These are phyloP conservation scores for Adansonia rubrostipa DNA, from an alignment of 441 rosid species.

Conservation along the genomic window DNA sequence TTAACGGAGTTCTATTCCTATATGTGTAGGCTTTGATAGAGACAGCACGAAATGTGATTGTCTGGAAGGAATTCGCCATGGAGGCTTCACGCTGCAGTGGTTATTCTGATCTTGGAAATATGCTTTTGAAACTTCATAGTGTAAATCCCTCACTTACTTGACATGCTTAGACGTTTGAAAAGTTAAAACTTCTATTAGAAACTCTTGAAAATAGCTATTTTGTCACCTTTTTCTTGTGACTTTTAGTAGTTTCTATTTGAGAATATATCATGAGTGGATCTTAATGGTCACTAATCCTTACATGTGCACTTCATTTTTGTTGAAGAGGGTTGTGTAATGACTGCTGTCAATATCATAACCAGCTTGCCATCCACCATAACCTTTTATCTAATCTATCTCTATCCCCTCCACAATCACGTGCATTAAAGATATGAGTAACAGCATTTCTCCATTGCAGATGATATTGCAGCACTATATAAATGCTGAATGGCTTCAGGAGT, in stretches of 20 bases:
- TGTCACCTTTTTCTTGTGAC: not conserved
- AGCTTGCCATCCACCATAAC: not conserved
- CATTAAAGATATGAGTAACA: slow-evolving; percentile 25
- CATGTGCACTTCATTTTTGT: slow-evolving; percentile 7
- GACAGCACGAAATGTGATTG: slow-evolving; percentile 68
- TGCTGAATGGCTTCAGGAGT: slow-evolving; percentile 68
- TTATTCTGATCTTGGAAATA: slow-evolving; percentile 85
- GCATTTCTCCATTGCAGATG: slow-evolving; percentile 61
- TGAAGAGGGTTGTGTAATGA: not conserved
- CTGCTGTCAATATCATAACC: not conserved
- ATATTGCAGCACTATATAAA: slow-evolving; percentile 65
- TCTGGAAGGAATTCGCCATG: slow-evolving; percentile 95
- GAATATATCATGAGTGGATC: not conserved
- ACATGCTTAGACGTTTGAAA: slow-evolving; percentile 3
- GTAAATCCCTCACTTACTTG: slow-evolving; percentile 48
- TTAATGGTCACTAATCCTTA: not conserved
- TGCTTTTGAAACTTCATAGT: slow-evolving; percentile 87
- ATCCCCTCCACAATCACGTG: not conserved
- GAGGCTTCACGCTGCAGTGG: slow-evolving; percentile 79
- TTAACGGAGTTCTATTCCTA: slow-evolving; percentile 28
- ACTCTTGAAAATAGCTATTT: not conserved
- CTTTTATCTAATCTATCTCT: not conserved
- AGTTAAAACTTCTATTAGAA: not conserved
- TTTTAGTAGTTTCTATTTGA: not conserved
- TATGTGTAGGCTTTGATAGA: slow-evolving; percentile 77